These are phyloP conservation scores for Combretum micranthum DNA, from an alignment of 345 rosid genomes.

Conservation along the genomic window DNA sequence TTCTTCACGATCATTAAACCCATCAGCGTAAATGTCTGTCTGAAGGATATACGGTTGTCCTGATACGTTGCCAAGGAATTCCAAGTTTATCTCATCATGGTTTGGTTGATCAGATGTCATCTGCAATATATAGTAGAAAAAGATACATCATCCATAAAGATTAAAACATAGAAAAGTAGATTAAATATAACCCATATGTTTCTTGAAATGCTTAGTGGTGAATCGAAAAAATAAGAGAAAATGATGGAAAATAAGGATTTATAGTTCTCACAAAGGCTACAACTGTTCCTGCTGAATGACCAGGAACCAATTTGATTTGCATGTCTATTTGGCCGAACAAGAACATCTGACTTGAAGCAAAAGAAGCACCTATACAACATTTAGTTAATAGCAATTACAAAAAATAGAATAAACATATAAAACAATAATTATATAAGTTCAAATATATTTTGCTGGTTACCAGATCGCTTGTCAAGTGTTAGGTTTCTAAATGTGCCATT, in stretches of 20 bases:
- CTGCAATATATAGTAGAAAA: constrained; percentile 18
- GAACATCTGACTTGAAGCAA: constrained; percentile 61
- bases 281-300: constrained; percentile 79
- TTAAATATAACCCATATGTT: not conserved
- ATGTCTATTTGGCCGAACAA: constrained; percentile 71
- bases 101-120: constrained; percentile 66
- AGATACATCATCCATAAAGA: too few relatives aligned
- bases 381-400: not conserved
- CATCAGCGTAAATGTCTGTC: constrained; percentile 67
- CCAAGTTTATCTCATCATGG: constrained; percentile 76
- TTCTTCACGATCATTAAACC: constrained; percentile 67
- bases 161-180: not conserved
- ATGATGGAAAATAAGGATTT: not conserved
- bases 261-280: constrained; percentile 55
- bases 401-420: not conserved
- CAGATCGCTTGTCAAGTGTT: constrained; percentile 72
- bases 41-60: constrained; percentile 79
- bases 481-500: constrained; percentile 61
- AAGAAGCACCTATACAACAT: constrained; percentile 48
- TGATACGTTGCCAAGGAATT: constrained; percentile 62
- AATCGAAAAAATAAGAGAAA: not conserved
- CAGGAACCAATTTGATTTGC: constrained; percentile 75
- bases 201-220: not conserved
- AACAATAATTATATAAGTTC: not conserved
- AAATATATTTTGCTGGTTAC: constrained; percentile 13